These are phyloP conservation scores for Leccinum truebloodii DNA, from an alignment of 768 basidiomycete genomes.

Conservation along the genomic window DNA sequence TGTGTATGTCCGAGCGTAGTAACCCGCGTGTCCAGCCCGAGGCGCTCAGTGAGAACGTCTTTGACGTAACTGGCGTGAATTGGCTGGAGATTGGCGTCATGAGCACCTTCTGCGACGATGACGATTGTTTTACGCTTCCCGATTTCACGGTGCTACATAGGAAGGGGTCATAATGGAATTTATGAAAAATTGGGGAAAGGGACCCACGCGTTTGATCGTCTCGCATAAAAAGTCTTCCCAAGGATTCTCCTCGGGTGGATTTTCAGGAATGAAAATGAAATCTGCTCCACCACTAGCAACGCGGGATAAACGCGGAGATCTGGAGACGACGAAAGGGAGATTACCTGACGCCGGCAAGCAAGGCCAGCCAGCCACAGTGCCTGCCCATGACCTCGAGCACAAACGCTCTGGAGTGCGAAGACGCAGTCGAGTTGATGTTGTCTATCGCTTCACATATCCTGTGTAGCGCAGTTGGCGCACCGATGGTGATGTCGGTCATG, in stretches of 20 bases:
- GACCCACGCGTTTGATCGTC: conserved; percentile 71
- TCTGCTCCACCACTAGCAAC: conserved; percentile 79
- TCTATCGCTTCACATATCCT: conserved; percentile 98
- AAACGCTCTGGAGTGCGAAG: conserved; percentile 95
- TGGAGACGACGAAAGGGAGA: conserved; percentile 20
- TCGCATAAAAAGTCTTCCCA: conserved; percentile 96
- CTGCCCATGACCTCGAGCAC: conserved; percentile 99
- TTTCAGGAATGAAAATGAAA: conserved; percentile 96
- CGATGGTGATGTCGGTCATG: conserved; percentile 96
- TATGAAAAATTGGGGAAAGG: background rate
- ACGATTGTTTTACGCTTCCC: conserved; percentile 99
- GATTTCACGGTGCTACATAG: conserved; percentile 73
- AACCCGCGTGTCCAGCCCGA: conserved; percentile 93
- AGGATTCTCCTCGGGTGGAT: conserved; percentile 70
- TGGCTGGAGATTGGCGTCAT: conserved; percentile 85
- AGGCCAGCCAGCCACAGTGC: conserved; percentile 98
- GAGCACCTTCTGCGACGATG: conserved; percentile 96
- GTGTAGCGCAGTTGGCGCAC: conserved; percentile 92
- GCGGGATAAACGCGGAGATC: conserved; percentile 11
- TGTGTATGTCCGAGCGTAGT: conserved; percentile 98
- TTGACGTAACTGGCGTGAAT: conserved; percentile 92
- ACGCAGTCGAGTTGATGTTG: conserved; percentile 96
- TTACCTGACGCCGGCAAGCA: conserved; percentile 88
- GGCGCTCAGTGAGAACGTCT: conserved; percentile 78
- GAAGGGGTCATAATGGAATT: conserved; percentile 4